Conservation (phyloP, 2,329 filamentous ascomycete species). For the Chrysosporium keratinophilum region DNA sequence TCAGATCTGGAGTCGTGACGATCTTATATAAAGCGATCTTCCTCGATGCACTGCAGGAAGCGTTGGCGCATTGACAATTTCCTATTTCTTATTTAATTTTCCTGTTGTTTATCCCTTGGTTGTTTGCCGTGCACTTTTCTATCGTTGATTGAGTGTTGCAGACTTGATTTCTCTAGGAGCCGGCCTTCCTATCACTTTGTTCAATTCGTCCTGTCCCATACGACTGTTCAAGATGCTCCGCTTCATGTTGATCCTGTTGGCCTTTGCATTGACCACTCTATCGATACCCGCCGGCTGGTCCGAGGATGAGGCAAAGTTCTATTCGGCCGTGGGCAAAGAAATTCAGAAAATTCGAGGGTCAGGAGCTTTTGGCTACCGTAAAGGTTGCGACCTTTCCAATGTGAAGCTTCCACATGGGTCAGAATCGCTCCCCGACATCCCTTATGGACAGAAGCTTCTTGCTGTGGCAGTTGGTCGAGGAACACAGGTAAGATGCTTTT, state of each 20-base stretch:
- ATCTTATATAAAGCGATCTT: slow-evolving; percentile 4
- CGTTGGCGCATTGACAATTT: background rate
- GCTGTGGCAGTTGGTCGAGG: slow-evolving; percentile 81
- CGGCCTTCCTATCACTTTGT: slow-evolving; percentile 5
- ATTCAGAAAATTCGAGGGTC: slow-evolving; percentile 24
- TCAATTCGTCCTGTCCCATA: background rate
- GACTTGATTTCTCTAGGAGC: slow-evolving; percentile 13
- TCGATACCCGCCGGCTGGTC: slow-evolving; percentile 30
- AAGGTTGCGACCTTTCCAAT: slow-evolving; percentile 28
- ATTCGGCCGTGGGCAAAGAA: slow-evolving; percentile 31
- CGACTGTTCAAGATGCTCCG: slow-evolving; percentile 16
- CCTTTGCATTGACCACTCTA: slow-evolving; percentile 29
- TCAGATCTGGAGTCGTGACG: background rate
- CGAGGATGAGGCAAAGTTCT: slow-evolving; percentile 32
- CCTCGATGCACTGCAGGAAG: background rate
- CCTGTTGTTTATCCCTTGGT: slow-evolving; percentile 15
- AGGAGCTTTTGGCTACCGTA: slow-evolving; percentile 15
- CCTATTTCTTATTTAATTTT: background rate
- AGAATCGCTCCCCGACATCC: slow-evolving; percentile 50
- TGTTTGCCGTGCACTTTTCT: slow-evolving; percentile 12
- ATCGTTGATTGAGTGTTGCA: background rate
- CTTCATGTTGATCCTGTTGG: slow-evolving; percentile 24
- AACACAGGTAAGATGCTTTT: slow-evolving; percentile 42
- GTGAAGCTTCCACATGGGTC: slow-evolving; percentile 40
- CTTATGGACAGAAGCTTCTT: slow-evolving; percentile 52